phyloP scores from a whole-genome alignment of 176 grass and related monocot genomes.

The Phyllostachys edulis region DNA sequence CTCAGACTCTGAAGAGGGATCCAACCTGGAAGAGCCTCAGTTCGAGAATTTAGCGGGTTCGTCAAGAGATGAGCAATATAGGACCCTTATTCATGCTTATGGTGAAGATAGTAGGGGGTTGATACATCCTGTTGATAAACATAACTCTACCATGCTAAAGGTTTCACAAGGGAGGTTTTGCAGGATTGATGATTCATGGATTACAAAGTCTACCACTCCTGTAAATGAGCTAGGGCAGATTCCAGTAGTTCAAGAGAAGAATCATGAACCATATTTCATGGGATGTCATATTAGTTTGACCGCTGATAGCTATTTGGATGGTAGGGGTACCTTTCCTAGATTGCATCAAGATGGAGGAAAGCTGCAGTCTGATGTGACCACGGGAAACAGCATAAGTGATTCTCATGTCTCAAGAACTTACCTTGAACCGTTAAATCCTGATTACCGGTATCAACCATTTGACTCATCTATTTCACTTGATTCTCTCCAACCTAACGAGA shows the following conservation, averaged over 20 bases:
- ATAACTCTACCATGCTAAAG: slow-evolving; percentile 5
- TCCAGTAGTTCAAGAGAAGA: slow-evolving; percentile 37
- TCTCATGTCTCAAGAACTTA: slow-evolving; percentile 33
- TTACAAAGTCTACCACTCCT: slow-evolving; percentile 13
- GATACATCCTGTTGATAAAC: slow-evolving; percentile 19
- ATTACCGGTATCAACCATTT: slow-evolving; percentile 1
- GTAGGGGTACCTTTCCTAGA: slow-evolving; percentile 33
- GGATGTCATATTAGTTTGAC: slow-evolving; percentile 12
- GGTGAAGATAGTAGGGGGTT: slow-evolving; percentile 34
- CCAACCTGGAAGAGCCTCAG: slow-evolving; percentile 22
- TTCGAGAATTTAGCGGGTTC: slow-evolving; percentile 22
- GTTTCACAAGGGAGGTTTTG: slow-evolving; percentile 23
- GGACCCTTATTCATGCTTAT: slow-evolving; percentile 52
- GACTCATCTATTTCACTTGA: slow-evolving; percentile 27
- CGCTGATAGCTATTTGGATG: slow-evolving; percentile 27
- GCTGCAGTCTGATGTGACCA: slow-evolving; percentile 20
- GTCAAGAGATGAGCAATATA: slow-evolving; percentile 22
- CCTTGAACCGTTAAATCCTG: slow-evolving; percentile 31
- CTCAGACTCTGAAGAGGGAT: slow-evolving; percentile 46
- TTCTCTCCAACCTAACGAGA: slow-evolving; percentile 20
- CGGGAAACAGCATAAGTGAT: slow-evolving; percentile 27
- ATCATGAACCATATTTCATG: slow-evolving; percentile 13
- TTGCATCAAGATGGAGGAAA: slow-evolving; percentile 36
- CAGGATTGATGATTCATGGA: slow-evolving; percentile 34
- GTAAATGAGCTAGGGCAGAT: slow-evolving; percentile 30